Conservation (phyloP, 2,329 filamentous ascomycete species). For the Colletotrichum cordylinicola region DNA sequence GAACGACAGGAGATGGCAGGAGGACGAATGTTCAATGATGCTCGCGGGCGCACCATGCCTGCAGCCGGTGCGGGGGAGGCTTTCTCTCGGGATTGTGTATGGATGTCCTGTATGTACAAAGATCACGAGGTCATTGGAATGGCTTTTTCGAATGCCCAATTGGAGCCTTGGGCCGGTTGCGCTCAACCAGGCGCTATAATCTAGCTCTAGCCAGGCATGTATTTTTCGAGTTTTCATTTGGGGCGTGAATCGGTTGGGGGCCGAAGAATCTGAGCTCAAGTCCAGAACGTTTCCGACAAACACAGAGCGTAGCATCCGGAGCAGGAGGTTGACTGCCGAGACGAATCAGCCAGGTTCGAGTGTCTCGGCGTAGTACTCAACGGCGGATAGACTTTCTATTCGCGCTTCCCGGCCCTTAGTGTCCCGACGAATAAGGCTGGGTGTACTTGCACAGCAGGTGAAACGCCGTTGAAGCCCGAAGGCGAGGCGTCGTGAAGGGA, state of each 20-base stretch:
- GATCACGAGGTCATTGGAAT: background rate
- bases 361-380: background rate
- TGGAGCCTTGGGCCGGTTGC: background rate
- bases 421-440: background rate
- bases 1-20: background rate
- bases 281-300: slow-evolving; percentile 1
- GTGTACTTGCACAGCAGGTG: background rate
- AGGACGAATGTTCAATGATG: background rate
- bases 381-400: slow-evolving; percentile 12
- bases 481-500: background rate
- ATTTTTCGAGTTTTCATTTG: background rate
- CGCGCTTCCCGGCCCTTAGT: background rate
- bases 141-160: background rate
- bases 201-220: background rate
- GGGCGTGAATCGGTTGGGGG: background rate
- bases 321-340: background rate
- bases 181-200: background rate
- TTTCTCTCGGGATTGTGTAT: background rate
- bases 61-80: slow-evolving; percentile 14
- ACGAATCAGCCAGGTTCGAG: background rate
- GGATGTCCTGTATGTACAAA: background rate
- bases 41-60: background rate
- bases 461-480: slow-evolving; percentile 10
- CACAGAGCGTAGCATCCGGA: slow-evolving; percentile 5
- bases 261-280: background rate